A percentile compares a stretch with the other conserved stretches of the same genome.
These are phyloP conservation scores for Globisporangium canariense DNA, from an alignment of 352 stramenopile species.

Conservation along the genomic window DNA sequence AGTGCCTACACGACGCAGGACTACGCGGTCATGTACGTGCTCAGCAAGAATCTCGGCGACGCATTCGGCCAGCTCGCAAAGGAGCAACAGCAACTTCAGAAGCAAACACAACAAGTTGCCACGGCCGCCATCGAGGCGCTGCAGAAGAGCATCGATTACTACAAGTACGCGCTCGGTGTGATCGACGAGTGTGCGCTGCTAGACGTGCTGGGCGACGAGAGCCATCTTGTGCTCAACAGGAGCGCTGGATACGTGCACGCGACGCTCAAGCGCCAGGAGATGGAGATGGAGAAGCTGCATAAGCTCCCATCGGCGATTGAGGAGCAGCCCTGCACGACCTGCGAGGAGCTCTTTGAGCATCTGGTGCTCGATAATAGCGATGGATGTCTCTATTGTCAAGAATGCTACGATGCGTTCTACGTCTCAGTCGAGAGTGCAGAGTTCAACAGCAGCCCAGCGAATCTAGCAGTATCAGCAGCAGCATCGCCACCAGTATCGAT, in stretches of 20 bases:
- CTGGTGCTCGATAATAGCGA: constrained; percentile 61
- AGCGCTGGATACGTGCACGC: constrained; percentile 26
- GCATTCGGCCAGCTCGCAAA: constrained; percentile 19
- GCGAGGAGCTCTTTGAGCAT: constrained; percentile 19
- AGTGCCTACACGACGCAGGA: constrained; percentile 44
- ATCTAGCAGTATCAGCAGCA: not conserved
- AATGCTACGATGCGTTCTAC: constrained; percentile 74
- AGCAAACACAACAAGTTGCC: not conserved
- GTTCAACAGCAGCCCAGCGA: not conserved
- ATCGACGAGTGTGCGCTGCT: constrained; percentile 36
- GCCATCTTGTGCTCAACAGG: constrained; percentile 24
- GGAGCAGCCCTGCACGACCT: constrained; percentile 47
- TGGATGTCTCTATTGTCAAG: constrained; percentile 60
- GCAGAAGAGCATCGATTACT: constrained; percentile 30
- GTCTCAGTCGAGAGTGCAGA: constrained; percentile 13
- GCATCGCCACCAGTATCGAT: not conserved
- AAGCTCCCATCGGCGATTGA: constrained; percentile 5
- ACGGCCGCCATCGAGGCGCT: constrained; percentile 11
- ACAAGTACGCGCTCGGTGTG: constrained; percentile 50
- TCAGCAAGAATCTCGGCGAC: constrained; percentile 69
- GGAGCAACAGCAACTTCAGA: constrained; percentile 12
- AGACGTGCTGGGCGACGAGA: constrained; percentile 15
- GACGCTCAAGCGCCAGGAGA: constrained; percentile 13
- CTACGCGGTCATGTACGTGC: constrained; percentile 58
- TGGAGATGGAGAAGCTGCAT: constrained; percentile 13